Evolutionary conservation across 2,329 filamentous ascomycete genomes (phyloP).

Genomic region (Fusarium sororula): DNA sequence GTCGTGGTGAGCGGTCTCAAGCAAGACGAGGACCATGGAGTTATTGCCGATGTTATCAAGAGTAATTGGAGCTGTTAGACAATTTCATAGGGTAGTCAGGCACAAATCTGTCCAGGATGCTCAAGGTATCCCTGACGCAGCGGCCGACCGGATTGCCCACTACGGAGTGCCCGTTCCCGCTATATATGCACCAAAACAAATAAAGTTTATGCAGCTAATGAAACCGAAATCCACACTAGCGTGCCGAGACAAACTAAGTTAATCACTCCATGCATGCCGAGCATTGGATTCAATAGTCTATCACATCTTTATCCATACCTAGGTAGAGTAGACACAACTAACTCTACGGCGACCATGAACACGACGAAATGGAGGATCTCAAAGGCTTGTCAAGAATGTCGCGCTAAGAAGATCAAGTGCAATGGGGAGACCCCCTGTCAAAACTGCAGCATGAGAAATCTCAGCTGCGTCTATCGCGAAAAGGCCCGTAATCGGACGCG

Average conservation of each 20-base stretch:
- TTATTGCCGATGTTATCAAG: constrained; percentile 75
- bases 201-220: constrained; percentile 32
- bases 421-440: constrained; percentile 45
- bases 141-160: constrained; percentile 1
- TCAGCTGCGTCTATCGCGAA: constrained; percentile 44
- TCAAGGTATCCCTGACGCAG: background rate
- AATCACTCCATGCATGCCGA: constrained; percentile 28
- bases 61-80: constrained; percentile 54
- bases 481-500: constrained; percentile 45
- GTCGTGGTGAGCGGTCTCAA: constrained; percentile 80
- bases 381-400: constrained; percentile 48
- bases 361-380: constrained; percentile 46
- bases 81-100: background rate
- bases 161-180: background rate
- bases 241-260: constrained; percentile 17
- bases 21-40: constrained; percentile 80
- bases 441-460: constrained; percentile 40
- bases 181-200: constrained; percentile 30
- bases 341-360: constrained; percentile 31
- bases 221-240: constrained; percentile 19
- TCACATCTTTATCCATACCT: background rate
- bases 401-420: constrained; percentile 47
- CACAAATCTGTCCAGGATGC: background rate
- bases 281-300: constrained; percentile 16
- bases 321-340: background rate